A percentile compares a stretch with the other conserved stretches of the same genome.
Evolutionary conservation across 495 filamentous ascomycete genomes (phyloP).

Genomic region (Eremomyces bilateralis): DNA sequence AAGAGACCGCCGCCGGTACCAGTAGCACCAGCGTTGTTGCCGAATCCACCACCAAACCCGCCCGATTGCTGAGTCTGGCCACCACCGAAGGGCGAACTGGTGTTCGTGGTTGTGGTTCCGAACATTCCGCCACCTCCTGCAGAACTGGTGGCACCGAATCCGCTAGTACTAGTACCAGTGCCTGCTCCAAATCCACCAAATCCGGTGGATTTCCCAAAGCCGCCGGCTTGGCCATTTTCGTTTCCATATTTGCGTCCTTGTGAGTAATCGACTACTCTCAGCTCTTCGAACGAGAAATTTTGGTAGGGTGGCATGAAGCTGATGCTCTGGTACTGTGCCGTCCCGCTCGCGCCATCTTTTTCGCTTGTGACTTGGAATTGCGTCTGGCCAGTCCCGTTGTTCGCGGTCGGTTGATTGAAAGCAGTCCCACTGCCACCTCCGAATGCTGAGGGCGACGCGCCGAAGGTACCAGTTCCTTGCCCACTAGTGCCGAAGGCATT

Average conservation of each 20-base stretch:
- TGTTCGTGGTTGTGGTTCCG: slow-evolving; percentile 24
- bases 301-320: slow-evolving; percentile 67
- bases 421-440: slow-evolving; percentile 12
- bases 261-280: slow-evolving; percentile 73
- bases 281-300: slow-evolving; percentile 77
- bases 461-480: slow-evolving; percentile 15
- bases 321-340: slow-evolving; percentile 70
- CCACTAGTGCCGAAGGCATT: slow-evolving; percentile 28
- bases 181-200: slow-evolving; percentile 34
- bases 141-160: slow-evolving; percentile 15
- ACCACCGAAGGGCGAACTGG: slow-evolving; percentile 13
- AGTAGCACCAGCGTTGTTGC: slow-evolving; percentile 10
- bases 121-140: slow-evolving; percentile 25
- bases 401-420: too few species aligned
- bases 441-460: too few species aligned
- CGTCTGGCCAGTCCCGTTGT: slow-evolving; percentile 47
- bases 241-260: slow-evolving; percentile 69
- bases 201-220: slow-evolving; percentile 48
- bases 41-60: slow-evolving; percentile 21
- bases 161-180: slow-evolving; percentile 19
- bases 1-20: slow-evolving; percentile 26
- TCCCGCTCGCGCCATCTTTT: slow-evolving; percentile 47
- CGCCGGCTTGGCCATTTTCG: slow-evolving; percentile 55
- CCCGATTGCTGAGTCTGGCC: slow-evolving; percentile 16
- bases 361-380: slow-evolving; percentile 59